These are phyloP conservation scores for Hymenoscyphus fructigenus DNA, from an alignment of 2,329 filamentous ascomycete genomes.

Conservation along the genomic window DNA sequence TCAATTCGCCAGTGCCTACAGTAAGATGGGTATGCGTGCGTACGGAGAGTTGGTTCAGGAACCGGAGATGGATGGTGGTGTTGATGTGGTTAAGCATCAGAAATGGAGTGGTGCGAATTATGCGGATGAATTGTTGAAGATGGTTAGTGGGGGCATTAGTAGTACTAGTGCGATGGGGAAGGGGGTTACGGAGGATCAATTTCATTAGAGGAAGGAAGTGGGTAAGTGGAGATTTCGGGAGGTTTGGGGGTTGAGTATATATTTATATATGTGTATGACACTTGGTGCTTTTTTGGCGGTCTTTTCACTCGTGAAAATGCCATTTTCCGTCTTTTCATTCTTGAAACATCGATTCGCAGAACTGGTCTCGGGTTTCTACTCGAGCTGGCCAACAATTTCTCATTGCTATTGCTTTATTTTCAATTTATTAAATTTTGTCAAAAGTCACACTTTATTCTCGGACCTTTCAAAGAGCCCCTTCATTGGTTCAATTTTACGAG, in stretches of 20 bases:
- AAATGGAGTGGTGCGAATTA: constrained; percentile 98
- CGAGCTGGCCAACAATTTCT: no score
- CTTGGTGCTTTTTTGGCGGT: no score
- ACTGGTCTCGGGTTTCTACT: no score
- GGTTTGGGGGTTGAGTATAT: not conserved
- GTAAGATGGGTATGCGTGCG: constrained; percentile 84
- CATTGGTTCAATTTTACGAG: no score
- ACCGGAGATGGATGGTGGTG: constrained; percentile 85
- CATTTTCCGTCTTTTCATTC: no score
- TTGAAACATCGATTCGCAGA: no score
- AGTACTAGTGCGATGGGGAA: constrained; percentile 95
- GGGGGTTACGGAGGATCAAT: constrained; percentile 97
- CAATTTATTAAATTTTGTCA: no score
- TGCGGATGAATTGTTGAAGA: constrained; percentile 91
- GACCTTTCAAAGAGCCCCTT: no score
- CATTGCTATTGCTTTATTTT: no score
- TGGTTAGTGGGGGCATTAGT: constrained; percentile 91
- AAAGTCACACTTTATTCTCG: no score
- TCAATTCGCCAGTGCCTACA: constrained; percentile 81
- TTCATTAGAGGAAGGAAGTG: constrained; percentile 51
- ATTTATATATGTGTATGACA: no score
- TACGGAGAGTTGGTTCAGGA: constrained; percentile 98
- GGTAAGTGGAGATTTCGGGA: not conserved
- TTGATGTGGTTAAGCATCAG: constrained; percentile 98
- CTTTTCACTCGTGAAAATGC: no score